These are phyloP conservation scores for Solanum habrochaites DNA, from an alignment of 257 asterid genomes.

Conservation along the genomic window DNA sequence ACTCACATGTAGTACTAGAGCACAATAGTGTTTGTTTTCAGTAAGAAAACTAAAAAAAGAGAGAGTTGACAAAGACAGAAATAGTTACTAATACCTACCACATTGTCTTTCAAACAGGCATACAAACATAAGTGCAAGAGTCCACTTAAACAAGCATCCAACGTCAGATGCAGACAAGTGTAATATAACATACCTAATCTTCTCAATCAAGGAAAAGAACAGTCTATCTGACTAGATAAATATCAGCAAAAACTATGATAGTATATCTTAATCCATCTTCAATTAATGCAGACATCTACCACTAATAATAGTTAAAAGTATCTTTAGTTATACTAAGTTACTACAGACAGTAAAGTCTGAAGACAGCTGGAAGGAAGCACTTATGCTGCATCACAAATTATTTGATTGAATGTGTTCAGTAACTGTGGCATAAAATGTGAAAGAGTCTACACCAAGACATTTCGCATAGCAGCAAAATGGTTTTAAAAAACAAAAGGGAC, in stretches of 20 bases:
- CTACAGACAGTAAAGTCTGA: background rate
- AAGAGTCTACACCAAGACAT: background rate
- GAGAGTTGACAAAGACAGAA: background rate
- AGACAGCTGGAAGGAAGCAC: background rate
- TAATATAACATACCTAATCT: background rate
- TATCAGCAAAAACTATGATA: background rate
- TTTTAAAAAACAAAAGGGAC: background rate
- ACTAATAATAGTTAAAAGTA: background rate
- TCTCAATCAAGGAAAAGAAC: background rate
- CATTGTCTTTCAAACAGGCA: background rate
- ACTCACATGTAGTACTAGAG: background rate
- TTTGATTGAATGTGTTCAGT: background rate
- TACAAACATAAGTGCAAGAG: background rate
- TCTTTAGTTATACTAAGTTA: background rate
- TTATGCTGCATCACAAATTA: background rate
- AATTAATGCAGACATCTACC: background rate
- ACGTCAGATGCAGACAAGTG: background rate
- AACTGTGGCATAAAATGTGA: background rate
- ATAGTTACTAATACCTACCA: background rate
- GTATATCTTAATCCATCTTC: background rate
- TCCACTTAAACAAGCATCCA: background rate
- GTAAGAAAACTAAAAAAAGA: background rate
- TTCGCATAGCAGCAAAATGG: background rate
- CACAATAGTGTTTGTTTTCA: background rate
- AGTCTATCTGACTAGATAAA: background rate